These are phyloP conservation scores for Suillus sp. DNA, from an alignment of 768 basidiomycete genomes.

Conservation along the genomic window DNA sequence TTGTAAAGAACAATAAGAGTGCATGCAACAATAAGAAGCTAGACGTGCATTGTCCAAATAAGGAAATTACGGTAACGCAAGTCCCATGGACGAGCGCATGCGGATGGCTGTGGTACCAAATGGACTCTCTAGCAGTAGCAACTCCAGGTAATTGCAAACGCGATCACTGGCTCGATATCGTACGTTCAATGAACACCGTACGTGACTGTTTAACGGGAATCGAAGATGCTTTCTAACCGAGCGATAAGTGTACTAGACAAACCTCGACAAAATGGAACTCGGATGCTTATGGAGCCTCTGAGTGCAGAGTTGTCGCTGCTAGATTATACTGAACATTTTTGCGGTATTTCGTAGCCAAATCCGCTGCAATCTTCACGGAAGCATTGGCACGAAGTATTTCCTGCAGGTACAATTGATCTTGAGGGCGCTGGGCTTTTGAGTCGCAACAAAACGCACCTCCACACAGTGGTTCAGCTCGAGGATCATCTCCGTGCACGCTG, in stretches of 20 bases:
- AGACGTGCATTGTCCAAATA: constrained; percentile 28
- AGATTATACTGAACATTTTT: constrained; percentile 94
- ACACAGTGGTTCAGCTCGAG: constrained; percentile 86
- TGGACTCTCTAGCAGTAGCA: neutral
- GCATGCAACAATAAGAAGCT: constrained; percentile 19
- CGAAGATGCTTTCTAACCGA: neutral
- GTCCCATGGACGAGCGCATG: neutral
- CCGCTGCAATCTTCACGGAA: constrained; percentile 77
- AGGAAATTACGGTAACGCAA: constrained; percentile 19
- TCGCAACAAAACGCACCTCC: constrained; percentile 54
- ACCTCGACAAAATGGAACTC: neutral
- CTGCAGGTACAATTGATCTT: constrained; percentile 37
- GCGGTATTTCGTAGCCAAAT: constrained; percentile 83
- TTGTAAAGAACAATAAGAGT: constrained; percentile 26
- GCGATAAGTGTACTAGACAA: neutral
- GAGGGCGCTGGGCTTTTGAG: neutral
- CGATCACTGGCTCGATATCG: neutral
- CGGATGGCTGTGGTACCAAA: neutral
- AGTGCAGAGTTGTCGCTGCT: constrained; percentile 57
- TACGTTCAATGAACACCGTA: neutral
- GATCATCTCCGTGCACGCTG: constrained; percentile 91
- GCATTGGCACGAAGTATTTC: constrained; percentile 80
- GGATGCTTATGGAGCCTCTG: constrained; percentile 16
- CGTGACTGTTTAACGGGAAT: neutral
- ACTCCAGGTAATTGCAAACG: neutral